A percentile compares a stretch with the other conserved stretches of the same genome.
These are phyloP conservation scores for Lanmaoa rubissima DNA, from an alignment of 768 basidiomycete species.

Conservation along the genomic window DNA sequence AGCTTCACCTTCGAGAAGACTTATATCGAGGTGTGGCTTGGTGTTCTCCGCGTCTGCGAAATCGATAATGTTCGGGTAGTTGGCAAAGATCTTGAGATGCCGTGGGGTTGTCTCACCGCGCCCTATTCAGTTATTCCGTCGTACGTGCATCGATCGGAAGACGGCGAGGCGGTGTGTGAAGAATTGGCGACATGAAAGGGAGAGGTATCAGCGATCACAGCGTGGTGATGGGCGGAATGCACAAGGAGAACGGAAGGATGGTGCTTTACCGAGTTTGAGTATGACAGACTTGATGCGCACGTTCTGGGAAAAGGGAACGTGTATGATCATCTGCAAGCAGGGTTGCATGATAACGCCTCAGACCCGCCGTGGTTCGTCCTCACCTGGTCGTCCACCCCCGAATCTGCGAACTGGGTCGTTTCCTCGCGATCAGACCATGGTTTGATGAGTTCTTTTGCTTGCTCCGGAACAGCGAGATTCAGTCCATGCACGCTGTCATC, in stretches of 20 bases:
- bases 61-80: slow-evolving; percentile 72
- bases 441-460: slow-evolving; percentile 75
- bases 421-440: slow-evolving; percentile 80
- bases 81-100: slow-evolving; percentile 73
- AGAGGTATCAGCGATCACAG: slow-evolving; percentile 9
- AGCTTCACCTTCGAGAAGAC: slow-evolving; percentile 67
- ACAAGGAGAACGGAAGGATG: slow-evolving; percentile 5
- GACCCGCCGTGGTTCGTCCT: slow-evolving; percentile 14
- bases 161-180: slow-evolving; percentile 4
- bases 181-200: slow-evolving; percentile 3
- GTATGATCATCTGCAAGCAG: slow-evolving; percentile 64
- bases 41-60: slow-evolving; percentile 69
- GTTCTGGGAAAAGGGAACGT: slow-evolving; percentile 77
- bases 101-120: slow-evolving; percentile 74
- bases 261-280: slow-evolving; percentile 65
- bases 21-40: slow-evolving; percentile 69
- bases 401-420: slow-evolving; percentile 62
- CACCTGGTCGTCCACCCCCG: slow-evolving; percentile 86
- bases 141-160: slow-evolving; percentile 2
- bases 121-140: slow-evolving; percentile 40
- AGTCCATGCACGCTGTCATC: slow-evolving; percentile 68
- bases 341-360: slow-evolving; percentile 13
- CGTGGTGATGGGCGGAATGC: slow-evolving; percentile 9
- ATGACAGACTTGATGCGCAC: slow-evolving; percentile 73
- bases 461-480: slow-evolving; percentile 78